These are phyloP conservation scores for Apiotrichum mycotoxinovorans DNA, from an alignment of 1,284 basidiomycete genomes.

Conservation along the genomic window DNA sequence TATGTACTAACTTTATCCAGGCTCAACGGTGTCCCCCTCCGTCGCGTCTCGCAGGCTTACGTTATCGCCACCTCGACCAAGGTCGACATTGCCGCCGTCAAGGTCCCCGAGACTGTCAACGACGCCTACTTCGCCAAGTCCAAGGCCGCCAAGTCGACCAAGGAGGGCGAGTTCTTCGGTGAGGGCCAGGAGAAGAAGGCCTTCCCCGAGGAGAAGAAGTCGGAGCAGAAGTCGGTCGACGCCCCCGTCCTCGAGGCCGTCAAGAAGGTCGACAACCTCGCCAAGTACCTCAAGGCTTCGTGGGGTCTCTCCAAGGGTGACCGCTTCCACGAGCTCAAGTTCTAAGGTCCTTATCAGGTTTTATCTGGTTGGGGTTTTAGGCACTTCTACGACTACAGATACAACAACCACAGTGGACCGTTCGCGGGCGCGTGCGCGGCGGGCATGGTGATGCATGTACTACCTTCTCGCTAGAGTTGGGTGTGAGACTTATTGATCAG, in stretches of 20 bases:
- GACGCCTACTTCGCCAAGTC: slow-evolving; percentile 94
- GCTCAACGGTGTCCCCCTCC: slow-evolving; percentile 95
- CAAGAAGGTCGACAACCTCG: slow-evolving; percentile 88
- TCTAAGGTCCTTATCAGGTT: slow-evolving; percentile 33
- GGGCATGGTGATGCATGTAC: slow-evolving; percentile 29
- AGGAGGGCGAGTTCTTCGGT: slow-evolving; percentile 94
- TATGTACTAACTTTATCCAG: slow-evolving; percentile 24
- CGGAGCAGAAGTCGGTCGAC: slow-evolving; percentile 89
- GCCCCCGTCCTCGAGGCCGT: slow-evolving; percentile 76
- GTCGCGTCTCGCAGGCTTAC: slow-evolving; percentile 98
- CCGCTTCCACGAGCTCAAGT: slow-evolving; percentile 53
- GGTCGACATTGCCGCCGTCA: slow-evolving; percentile 73
- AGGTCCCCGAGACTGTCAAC: slow-evolving; percentile 79
- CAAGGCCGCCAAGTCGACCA: slow-evolving; percentile 66
- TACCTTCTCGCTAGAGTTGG: slow-evolving; percentile 19
- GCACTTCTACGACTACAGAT: slow-evolving; percentile 1
- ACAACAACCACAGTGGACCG: slow-evolving; percentile 5
- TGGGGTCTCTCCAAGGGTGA: slow-evolving; percentile 92
- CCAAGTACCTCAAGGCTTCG: slow-evolving; percentile 88
- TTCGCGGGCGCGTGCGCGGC: slow-evolving; percentile 1
- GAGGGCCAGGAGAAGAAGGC: slow-evolving; percentile 85
- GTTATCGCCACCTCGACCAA: slow-evolving; percentile 98
- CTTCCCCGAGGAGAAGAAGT: slow-evolving; percentile 82
- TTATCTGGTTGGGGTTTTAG: slow-evolving; percentile 7
- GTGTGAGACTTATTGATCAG: not conserved